Base-by-base conservation (phyloP, 176 grass and related monocot species). In the Secale cereale region DNA sequence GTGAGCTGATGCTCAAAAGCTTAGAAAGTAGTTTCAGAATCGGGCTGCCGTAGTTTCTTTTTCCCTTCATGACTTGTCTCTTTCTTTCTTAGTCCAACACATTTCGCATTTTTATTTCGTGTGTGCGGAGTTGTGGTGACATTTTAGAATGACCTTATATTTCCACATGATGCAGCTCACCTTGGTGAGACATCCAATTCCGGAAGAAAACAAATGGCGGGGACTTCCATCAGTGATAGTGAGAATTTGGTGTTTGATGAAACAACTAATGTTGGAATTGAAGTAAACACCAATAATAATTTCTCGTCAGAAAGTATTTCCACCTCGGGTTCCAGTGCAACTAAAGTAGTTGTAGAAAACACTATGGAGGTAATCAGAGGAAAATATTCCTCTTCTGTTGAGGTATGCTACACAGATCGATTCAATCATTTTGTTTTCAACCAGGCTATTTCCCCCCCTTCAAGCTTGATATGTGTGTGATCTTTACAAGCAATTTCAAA, bases 331-430 rank as follows among this genome's bases (percentile, higher is more conserved):
- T 89, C 40, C 63, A 79, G 41, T 81, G 45, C 48, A 57, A 78
- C 26, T 57, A 37, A 86, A 86, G n/a, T 80, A 92, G 48, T 57
- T 37, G 13, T 30, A 10, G 65, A 78, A 22, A 60, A 62, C 1
- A 65, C 8, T 78, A 37, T 62, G n/a, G 59, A 80, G 74, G 19
- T 64, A 67, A 69, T 13, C 45, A n/a, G 23, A 4, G 45, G 73
- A 45, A 86, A 30, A 28, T 32, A 65, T 83, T 78, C 79, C 25
- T 82, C 78, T 59, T 88, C 79, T 73, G 8, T 88, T 40, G 80
- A 94, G 83, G 92, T 94, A 86, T 80, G 23, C 50, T 50, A 52
- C 36, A 22, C 19, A 8, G 25, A 81, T 40, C 16, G 6, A 14
- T 81, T 23, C 25, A 48, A 36, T 54, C 41, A 65, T 45, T 86